Evolutionary conservation across 441 rosid genomes (phyloP).

Genomic region (Gossypium laxum): DNA sequence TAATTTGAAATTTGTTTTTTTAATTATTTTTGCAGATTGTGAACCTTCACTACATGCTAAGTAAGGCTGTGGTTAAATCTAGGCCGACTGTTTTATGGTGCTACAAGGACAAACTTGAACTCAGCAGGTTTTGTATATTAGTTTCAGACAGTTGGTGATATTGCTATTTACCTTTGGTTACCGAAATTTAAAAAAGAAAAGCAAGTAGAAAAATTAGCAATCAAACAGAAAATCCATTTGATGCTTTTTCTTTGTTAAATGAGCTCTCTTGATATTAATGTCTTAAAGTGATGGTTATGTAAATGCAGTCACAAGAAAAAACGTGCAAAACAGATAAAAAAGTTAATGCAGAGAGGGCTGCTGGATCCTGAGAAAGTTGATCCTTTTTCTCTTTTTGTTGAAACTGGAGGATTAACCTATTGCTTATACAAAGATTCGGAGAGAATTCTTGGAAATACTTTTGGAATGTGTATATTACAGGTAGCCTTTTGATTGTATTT

Average conservation of each 20-base stretch:
- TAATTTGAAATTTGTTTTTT: not conserved
- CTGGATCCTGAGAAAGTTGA: constrained; percentile 90
- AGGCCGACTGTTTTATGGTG: constrained; percentile 82
- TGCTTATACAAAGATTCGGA: constrained; percentile 88
- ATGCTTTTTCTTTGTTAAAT: not conserved
- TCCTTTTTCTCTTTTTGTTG: constrained; percentile 79
- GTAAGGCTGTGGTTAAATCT: constrained; percentile 58
- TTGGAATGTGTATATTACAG: constrained; percentile 93
- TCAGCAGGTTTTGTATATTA: constrained; percentile 60
- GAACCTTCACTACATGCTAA: constrained; percentile 78
- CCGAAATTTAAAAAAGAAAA: not conserved
- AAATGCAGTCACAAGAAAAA: constrained; percentile 74
- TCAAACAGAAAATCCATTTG: not conserved
- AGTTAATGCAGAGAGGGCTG: constrained; percentile 72
- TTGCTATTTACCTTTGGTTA: not conserved
- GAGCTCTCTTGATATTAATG: not conserved
- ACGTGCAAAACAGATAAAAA: constrained; percentile 75
- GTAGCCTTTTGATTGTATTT: constrained; percentile 23
- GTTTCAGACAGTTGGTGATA: not conserved
- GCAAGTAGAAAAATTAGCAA: not conserved
- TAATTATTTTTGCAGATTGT: constrained; percentile 48
- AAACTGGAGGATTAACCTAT: constrained; percentile 70
- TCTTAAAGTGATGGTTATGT: not conserved
- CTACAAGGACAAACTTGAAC: constrained; percentile 84
- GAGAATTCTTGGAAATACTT: constrained; percentile 79